Percentiles rank a stretch among this genome's conserved stretches.
phyloP scores from a whole-genome alignment of 805 yeast species.

The Metschnikowia koreensis region DNA sequence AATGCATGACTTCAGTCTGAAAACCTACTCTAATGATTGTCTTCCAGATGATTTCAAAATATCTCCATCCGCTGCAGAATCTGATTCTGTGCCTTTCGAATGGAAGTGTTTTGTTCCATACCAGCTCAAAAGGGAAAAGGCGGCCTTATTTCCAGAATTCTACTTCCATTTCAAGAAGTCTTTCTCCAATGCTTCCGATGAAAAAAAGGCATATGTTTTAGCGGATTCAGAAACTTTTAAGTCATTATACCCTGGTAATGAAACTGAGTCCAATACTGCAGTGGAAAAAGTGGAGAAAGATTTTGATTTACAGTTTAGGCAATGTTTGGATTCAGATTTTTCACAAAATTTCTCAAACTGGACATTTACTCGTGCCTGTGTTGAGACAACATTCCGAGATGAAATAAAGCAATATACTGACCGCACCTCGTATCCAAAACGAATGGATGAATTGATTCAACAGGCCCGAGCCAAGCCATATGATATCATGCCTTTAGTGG shows the following conservation, averaged over 20 bases:
- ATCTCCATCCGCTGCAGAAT: not conserved
- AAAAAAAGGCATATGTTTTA: not conserved
- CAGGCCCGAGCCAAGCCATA: not conserved
- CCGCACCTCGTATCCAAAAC: not conserved
- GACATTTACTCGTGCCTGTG: not conserved
- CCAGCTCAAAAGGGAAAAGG: not conserved
- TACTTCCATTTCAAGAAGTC: conserved; percentile 1
- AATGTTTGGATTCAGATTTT: not conserved
- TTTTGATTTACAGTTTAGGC: not conserved
- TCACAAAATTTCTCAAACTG: not conserved
- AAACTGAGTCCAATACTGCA: not conserved
- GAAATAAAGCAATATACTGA: not conserved
- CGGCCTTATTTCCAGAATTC: conserved; percentile 1
- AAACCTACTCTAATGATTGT: not conserved
- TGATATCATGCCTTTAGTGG: not conserved
- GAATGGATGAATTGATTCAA: not conserved
- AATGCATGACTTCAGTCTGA: not conserved
- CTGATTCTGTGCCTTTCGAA: not conserved
- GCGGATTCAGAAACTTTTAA: not conserved
- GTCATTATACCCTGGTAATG: not conserved
- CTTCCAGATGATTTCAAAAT: not conserved
- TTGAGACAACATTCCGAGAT: not conserved
- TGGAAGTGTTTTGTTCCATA: not conserved
- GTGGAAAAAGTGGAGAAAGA: not conserved
- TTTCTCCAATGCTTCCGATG: not conserved